A percentile compares a stretch with the other conserved stretches of the same genome.
Conservation (phyloP, 2,329 filamentous ascomycete genomes). For the Bimuria novae-zelandiae region DNA sequence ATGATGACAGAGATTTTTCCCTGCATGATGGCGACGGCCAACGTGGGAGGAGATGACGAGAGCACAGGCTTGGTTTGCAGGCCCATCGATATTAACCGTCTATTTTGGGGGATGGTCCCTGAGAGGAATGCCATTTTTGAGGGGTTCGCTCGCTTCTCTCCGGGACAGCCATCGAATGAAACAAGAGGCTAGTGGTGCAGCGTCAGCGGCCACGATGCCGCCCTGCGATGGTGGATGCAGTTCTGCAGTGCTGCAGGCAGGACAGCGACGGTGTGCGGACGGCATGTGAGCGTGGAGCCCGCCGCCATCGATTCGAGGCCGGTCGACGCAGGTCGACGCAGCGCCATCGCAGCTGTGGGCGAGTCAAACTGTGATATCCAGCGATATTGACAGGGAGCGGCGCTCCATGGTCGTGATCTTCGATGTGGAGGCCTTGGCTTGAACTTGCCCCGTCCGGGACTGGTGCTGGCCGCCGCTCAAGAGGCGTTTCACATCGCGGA, state of each 20-base stretch:
- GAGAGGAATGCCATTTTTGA: background rate
- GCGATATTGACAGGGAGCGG: slow-evolving; percentile 11
- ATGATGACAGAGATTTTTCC: too few relatives aligned
- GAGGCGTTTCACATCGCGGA: slow-evolving; percentile 20
- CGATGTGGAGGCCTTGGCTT: slow-evolving; percentile 5
- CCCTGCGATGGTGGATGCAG: too few relatives aligned
- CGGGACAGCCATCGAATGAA: too few relatives aligned
- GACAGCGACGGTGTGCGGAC: too few relatives aligned
- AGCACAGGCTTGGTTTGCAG: background rate
- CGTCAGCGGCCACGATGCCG: too few relatives aligned
- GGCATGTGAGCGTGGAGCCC: too few relatives aligned
- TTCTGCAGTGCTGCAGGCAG: too few relatives aligned
- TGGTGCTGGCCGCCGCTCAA: slow-evolving; percentile 4
- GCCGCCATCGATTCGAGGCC: too few relatives aligned
- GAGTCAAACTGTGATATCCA: slow-evolving; percentile 11
- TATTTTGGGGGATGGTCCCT: slow-evolving; percentile 1
- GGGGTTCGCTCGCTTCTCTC: background rate
- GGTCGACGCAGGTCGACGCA: background rate
- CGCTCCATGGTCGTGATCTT: slow-evolving; percentile 8
- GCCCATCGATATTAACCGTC: background rate
- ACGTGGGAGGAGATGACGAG: slow-evolving; percentile 5
- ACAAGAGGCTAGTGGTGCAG: too few relatives aligned
- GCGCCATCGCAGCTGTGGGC: background rate
- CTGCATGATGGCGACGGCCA: too few relatives aligned
- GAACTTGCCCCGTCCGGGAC: slow-evolving; percentile 3